A percentile compares a stretch with the other conserved stretches of the same genome.
Conservation (phyloP, 345 rosid genomes). For the Erucastrum elatum region DNA sequence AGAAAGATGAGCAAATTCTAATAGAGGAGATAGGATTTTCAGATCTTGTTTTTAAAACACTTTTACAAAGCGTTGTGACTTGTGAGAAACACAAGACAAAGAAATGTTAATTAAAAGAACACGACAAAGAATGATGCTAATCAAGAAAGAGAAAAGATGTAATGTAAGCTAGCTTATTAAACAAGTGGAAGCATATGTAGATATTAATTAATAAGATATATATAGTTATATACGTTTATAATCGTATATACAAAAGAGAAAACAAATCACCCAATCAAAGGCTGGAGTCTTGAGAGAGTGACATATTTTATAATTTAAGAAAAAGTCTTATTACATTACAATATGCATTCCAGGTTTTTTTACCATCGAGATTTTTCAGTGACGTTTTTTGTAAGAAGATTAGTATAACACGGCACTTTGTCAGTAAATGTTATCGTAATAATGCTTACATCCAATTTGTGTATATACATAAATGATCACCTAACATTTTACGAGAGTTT, state of each 20-base stretch:
- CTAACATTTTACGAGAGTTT: neutral
- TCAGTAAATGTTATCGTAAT: neutral
- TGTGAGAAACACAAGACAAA: conserved; percentile 36
- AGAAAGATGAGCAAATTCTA: neutral
- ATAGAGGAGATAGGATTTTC: conserved; percentile 22
- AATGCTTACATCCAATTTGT: neutral
- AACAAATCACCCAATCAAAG: neutral
- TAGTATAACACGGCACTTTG: neutral
- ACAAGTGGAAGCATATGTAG: conserved; percentile 23
- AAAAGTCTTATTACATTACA: neutral
- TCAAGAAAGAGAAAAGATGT: conserved; percentile 40
- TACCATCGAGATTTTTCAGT: neutral
- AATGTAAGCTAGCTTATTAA: conserved; percentile 36
- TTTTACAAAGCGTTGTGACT: conserved; percentile 34
- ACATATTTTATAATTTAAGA: neutral
- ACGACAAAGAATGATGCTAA: conserved; percentile 41
- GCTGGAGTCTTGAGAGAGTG: conserved; percentile 18
- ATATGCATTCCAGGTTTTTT: neutral
- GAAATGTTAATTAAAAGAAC: conserved; percentile 37
- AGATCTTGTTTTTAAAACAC: conserved; percentile 33
- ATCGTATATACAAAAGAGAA: neutral
- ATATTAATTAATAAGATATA: neutral
- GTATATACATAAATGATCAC: neutral
- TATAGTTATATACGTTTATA: neutral
- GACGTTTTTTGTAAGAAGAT: neutral